A percentile compares a stretch with the other conserved stretches of the same genome.
These are phyloP conservation scores for Pestalotiopsis sp. DNA, from an alignment of 2,329 filamentous ascomycete species.

Conservation along the genomic window DNA sequence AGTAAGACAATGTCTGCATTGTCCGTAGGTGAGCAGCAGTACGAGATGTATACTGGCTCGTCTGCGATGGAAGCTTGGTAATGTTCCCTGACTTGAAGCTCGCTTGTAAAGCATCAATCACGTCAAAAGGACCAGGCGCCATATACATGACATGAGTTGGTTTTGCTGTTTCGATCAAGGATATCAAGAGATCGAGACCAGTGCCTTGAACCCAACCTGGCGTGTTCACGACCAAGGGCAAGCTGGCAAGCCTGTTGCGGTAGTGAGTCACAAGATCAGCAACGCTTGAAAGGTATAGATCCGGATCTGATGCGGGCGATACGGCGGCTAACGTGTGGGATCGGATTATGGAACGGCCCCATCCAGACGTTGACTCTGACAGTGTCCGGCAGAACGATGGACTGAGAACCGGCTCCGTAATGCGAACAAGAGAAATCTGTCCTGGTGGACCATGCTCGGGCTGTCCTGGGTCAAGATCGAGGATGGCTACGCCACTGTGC, in stretches of 20 bases:
- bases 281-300: slow-evolving; percentile 67
- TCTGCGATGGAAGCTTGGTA: slow-evolving; percentile 58
- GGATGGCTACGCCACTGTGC: slow-evolving; percentile 49
- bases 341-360: slow-evolving; percentile 48
- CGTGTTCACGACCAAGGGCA: slow-evolving; percentile 72
- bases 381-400: slow-evolving; percentile 67
- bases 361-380: slow-evolving; percentile 33
- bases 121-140: slow-evolving; percentile 63
- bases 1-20: slow-evolving; percentile 83
- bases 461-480: slow-evolving; percentile 79
- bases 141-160: slow-evolving; percentile 70
- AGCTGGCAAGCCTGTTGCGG: slow-evolving; percentile 43
- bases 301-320: slow-evolving; percentile 67
- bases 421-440: slow-evolving; percentile 66
- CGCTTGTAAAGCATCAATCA: slow-evolving; percentile 50
- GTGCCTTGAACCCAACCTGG: slow-evolving; percentile 75
- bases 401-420: slow-evolving; percentile 64
- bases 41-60: slow-evolving; percentile 55
- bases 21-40: slow-evolving; percentile 68
- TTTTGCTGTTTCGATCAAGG: slow-evolving; percentile 54
- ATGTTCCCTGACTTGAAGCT: slow-evolving; percentile 40
- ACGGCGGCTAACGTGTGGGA: slow-evolving; percentile 69
- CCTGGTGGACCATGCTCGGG: slow-evolving; percentile 75
- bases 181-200: slow-evolving; percentile 65
- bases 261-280: slow-evolving; percentile 65